Base-by-base conservation (phyloP, 1,139 yeast species). In the Pichia terricola region DNA sequence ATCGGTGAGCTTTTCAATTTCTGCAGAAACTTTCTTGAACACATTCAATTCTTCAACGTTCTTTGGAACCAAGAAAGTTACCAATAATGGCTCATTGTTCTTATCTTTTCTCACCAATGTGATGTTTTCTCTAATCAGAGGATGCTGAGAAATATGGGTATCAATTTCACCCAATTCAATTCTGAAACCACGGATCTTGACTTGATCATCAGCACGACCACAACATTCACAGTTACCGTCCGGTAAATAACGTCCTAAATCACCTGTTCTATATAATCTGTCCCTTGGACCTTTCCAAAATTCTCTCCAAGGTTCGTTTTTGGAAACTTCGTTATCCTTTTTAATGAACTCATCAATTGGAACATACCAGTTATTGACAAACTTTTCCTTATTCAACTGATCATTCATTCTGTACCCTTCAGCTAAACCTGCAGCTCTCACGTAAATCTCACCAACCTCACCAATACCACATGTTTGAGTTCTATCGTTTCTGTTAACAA, bases 191-290 rank as follows among this genome's bases (percentile, higher is more conserved):
- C 98, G 80, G 52, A 94, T 91, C 66, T 94, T 94, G 50, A 94
- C 96, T 66, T 94, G 99, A 62, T 91, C 97, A 67, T 94, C 99
- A 31, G 98, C 98, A 64, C 99, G 79, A 47, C 99, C 99, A 63
- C 95, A 83, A 64, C 97, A 91, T 69, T 91, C 99, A 53, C 94
- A 91, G 65, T 91, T 86, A 48, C 98, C 98, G 58, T 88, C 96
- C 5, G 98, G 96, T 47, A 89, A 69, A 62, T 91, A 94, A 55
- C 98, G 79, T 42, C 99, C 99, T 55, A 91, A 72, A 65, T 94
- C 99, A 55, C 98, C 99, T 36, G 97, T 89, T 67, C 98, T 77
- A 69, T 91, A 91, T 50, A 94, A 69, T 60, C 99, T 76, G 63
- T 91, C 99, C 60, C 98, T 77, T 55, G 96, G 95, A 0, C 97